Base-by-base conservation (phyloP, 106 monocot genomes). In the Apostasia shenzhenica region DNA sequence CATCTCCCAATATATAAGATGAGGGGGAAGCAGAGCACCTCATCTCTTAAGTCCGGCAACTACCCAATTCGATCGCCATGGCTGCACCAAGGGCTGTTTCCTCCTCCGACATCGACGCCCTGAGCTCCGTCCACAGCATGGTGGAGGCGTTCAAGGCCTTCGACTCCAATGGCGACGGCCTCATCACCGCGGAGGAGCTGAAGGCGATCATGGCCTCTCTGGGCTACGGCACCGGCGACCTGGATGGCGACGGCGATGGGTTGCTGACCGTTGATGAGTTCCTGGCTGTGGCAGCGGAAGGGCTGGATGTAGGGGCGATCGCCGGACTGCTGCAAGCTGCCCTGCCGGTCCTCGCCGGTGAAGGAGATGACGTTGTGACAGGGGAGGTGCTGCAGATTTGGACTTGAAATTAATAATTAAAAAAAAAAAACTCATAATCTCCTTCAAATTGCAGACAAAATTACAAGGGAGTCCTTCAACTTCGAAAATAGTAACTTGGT, bases 141-240 rank as follows among this genome's bases (percentile, higher is more conserved):
- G 53, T 87, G 42, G 77, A 80, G 56, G 87, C 80, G 2, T 87
- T 87, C 77, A 64, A 44, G 51, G 73, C 83, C 67, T 87, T 87
- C 56, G 87, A 87, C 69, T 68, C 80, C 41, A 65, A 87, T 80
- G 64, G 45, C 77, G 80, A 87, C 59, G 83, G 83, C 3, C 71
- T 57, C 54, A 74, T 87, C 74, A 77, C 74, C 61, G 54, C 41
- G 0, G 72, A 63, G 3, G 87, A 87, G 80, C 74, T 87, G 1
- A 41, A 52, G 1, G 87, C 75, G 12, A 71, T 87, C 54, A 50
- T 87, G 60, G 70, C 67, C 12, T 87, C 83, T n/a, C 77, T 87
- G 41, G 80, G 80, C 5, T 73, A 74, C 61, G 50, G 77, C 9
- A 38, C 57, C 61, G 57, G 44, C 6, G 63, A 68, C 14, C 43